A percentile compares a stretch with the other conserved stretches of the same genome.
phyloP scores from a whole-genome alignment of 768 basidiomycete species.

The Trametes meyenii region DNA sequence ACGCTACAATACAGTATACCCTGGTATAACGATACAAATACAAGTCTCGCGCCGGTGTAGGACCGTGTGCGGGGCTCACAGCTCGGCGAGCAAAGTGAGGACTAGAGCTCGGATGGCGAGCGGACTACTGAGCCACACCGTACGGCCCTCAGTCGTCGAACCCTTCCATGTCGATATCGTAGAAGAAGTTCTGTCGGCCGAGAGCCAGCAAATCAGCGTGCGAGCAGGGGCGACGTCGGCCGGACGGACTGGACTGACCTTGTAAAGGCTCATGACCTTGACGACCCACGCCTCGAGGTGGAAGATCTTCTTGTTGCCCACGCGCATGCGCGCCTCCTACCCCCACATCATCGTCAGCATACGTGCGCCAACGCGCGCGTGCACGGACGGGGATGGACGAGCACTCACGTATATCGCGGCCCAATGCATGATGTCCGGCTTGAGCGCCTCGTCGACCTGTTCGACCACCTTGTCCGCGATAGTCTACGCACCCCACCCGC shows the following conservation, averaged over 20 bases:
- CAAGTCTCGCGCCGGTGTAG: not conserved
- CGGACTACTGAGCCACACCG: not conserved
- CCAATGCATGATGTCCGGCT: constrained; percentile 96
- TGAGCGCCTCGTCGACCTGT: constrained; percentile 85
- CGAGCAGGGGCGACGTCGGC: not conserved
- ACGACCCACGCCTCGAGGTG: constrained; percentile 98
- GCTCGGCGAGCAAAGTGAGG: too few species aligned
- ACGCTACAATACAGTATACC: constrained; percentile 21
- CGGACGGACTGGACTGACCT: constrained; percentile 47
- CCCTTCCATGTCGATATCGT: constrained; percentile 59
- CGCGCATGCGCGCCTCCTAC: constrained; percentile 95
- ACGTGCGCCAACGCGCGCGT: not conserved
- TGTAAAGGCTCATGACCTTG: constrained; percentile 91
- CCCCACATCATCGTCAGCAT: not conserved
- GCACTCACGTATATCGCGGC: constrained; percentile 88
- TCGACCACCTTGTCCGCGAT: constrained; percentile 87
- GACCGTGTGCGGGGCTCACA: not conserved
- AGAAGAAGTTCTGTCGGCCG: constrained; percentile 57
- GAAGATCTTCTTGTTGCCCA: constrained; percentile 91
- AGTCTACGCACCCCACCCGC: constrained; percentile 60
- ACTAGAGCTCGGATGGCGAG: too few species aligned
- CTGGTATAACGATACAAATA: constrained; percentile 17
- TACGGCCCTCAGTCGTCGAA: constrained; percentile 43
- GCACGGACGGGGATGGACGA: not conserved
- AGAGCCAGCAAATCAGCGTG: not conserved